Base-by-base conservation (phyloP, 2,329 filamentous ascomycete species). In the Xylaria sp. region DNA sequence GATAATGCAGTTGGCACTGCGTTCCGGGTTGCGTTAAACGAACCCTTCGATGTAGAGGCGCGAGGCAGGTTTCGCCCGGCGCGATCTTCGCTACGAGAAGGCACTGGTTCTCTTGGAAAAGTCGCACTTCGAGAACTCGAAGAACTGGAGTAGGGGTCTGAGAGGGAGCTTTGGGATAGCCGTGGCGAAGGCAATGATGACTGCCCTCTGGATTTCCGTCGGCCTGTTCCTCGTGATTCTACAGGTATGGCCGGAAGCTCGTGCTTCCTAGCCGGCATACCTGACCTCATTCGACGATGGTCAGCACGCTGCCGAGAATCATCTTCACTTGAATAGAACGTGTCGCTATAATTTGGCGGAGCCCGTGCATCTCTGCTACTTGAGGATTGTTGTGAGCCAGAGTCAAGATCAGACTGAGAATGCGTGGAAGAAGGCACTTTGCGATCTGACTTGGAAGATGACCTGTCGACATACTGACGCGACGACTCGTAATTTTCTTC, bases 311-410 rank as follows among this genome's bases (percentile, higher is more conserved):
- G 68, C 1, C 69, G 65, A n/a, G 65, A 23, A 18, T 79, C 77
- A 20, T 79, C 77, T 45, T 77, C 77, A n/a, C 74, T 77, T 4
- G 76, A 77, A 55, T 76, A 75, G 56, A 72, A 73, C 4, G 71
- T 68, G 58, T 77, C 75, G 20, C 67, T 67, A 53, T 71, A 68
- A 9, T 66, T 66, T 18, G 72, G 65, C 2, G 73, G 70, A 8
- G 68, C 65, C 7, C 72, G 71, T 50, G 71, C 72, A 7, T 73
- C 69, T 65, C 64, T 65, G 8, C 72, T 70, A 48, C 58, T 70
- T 1, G 72, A 64, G 23, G 75, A 72, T 15, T 71, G 66, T 46
- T 71, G 75, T 15, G 73, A 71, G 12, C 69, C 12, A 30, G 71
- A 67, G 63, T 76, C 75, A 15, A 72, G 72, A 32, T 77, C 75